Evolutionary conservation across 805 yeast species (phyloP).

Genomic region (Candida boleticola): DNA sequence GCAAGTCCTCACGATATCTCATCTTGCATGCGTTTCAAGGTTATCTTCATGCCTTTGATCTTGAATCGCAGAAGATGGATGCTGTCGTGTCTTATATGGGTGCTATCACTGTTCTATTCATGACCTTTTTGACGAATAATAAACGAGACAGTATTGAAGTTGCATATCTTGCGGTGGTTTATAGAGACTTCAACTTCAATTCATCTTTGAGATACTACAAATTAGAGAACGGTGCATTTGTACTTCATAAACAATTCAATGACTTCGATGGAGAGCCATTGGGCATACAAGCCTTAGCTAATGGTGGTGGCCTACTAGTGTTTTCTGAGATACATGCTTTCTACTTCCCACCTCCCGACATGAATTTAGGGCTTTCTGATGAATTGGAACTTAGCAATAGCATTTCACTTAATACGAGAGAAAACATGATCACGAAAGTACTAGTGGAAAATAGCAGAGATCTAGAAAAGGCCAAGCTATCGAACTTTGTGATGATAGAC

Average conservation of each 20-base stretch:
- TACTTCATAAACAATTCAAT: conserved; percentile 21
- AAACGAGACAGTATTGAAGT: not conserved
- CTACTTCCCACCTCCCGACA: conserved; percentile 24
- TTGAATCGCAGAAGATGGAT: not conserved
- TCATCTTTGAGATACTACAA: conserved; percentile 30
- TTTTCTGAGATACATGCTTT: conserved; percentile 23
- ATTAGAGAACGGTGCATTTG: conserved; percentile 9
- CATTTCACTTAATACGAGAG: conserved; percentile 11
- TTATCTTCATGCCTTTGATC: not conserved
- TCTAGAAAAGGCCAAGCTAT: conserved; percentile 5
- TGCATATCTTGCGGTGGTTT: conserved; percentile 21
- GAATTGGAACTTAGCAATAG: conserved; percentile 3
- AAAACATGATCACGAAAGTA: conserved; percentile 19
- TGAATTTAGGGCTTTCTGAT: not conserved
- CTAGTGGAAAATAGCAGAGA: not conserved
- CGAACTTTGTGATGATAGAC: conserved; percentile 22
- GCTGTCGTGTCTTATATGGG: conserved; percentile 9
- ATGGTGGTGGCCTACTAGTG: conserved; percentile 26
- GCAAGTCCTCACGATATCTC: conserved; percentile 13
- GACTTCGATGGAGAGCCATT: conserved; percentile 31
- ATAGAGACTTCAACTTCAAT: conserved; percentile 32
- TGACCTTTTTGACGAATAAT: conserved; percentile 5
- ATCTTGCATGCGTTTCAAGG: conserved; percentile 16
- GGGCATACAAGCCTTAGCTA: conserved; percentile 16
- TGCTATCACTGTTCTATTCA: conserved; percentile 10